A percentile compares a stretch with the other conserved stretches of the same genome.
phyloP scores from a whole-genome alignment of 2,329 filamentous ascomycete species.

The Pseudopyricularia javanii region DNA sequence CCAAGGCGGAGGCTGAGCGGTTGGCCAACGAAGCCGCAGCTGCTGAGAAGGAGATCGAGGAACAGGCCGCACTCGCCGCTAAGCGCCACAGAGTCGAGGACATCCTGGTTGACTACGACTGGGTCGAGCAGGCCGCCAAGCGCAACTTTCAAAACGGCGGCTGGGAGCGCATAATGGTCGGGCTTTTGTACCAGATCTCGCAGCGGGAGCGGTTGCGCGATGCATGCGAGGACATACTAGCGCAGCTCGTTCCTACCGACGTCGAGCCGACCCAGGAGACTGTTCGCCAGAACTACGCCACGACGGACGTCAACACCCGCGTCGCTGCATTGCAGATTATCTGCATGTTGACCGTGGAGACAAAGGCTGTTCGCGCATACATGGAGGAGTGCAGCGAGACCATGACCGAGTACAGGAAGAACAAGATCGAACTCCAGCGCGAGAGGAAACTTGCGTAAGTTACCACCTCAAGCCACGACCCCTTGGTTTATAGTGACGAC shows the following conservation, averaged over 20 bases:
- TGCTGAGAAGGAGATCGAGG: slow-evolving; percentile 34
- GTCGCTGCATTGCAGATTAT: slow-evolving; percentile 73
- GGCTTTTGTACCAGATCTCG: slow-evolving; percentile 74
- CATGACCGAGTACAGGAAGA: slow-evolving; percentile 90
- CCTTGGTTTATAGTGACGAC: neutral
- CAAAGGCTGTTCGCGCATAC: slow-evolving; percentile 74
- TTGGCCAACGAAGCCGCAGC: slow-evolving; percentile 47
- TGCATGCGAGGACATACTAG: slow-evolving; percentile 67
- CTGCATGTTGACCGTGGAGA: slow-evolving; percentile 74
- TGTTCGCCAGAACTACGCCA: slow-evolving; percentile 58
- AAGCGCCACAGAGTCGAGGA: slow-evolving; percentile 61
- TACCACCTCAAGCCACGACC: neutral
- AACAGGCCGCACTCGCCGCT: slow-evolving; percentile 31
- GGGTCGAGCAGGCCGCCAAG: slow-evolving; percentile 73
- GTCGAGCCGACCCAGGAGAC: slow-evolving; percentile 65
- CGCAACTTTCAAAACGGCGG: slow-evolving; percentile 80
- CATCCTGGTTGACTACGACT: slow-evolving; percentile 61
- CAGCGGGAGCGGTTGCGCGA: slow-evolving; percentile 57
- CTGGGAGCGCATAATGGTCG: slow-evolving; percentile 85
- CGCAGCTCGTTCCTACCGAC: slow-evolving; percentile 68
- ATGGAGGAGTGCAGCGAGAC: slow-evolving; percentile 86
- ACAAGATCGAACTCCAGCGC: slow-evolving; percentile 87
- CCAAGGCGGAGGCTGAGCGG: slow-evolving; percentile 65
- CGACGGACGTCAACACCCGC: slow-evolving; percentile 72
- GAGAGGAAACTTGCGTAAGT: slow-evolving; percentile 56